Base-by-base conservation (phyloP, 768 basidiomycete species). In the Scleroderma bovista region DNA sequence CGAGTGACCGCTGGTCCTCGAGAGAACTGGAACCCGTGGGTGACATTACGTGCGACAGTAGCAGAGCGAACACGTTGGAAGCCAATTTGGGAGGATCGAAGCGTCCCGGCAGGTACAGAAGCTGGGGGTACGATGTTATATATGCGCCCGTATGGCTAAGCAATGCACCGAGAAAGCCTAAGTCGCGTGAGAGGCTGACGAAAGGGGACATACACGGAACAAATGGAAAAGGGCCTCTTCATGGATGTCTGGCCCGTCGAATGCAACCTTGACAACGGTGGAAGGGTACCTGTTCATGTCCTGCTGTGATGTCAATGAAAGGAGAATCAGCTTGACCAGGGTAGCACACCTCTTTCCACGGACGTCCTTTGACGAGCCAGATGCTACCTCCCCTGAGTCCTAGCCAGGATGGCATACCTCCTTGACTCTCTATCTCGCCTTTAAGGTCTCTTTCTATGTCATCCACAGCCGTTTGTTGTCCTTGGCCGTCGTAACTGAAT, bases 201-300 rank as follows among this genome's bases (percentile, higher is more conserved):
- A 33, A n/a, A 32, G 41, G 11, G 44, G 15, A 67, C 82, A 55
- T 67, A 89, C 91, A 44, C 93, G 76, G 51, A 93, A 80, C 20
- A 91, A 67, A 23, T 83, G 72, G 61, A 92, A 97, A 1, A 95
- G 69, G 1, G 73, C 63, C 65, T 94, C 88, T 59, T 94, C 90
- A 24, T 78, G 76, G 2, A 93, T 70, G 60, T 96, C 93, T 1
- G 91, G 86, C 0, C 95, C 95, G 29, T 95, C 88, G 57, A 95
- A 97, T 6, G 79, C 69, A n/a, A 95, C 78, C 51, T 80, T 79
- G 45, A 97, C 60, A 9, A 86, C 74, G 3, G 75, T 71, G 17
- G 87, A 86, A 0, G 92, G 84, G 63, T 82, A 95, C 46, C 88
- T 75, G 51, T 83, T 75, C 80, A 97, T 82, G 56, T 98, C 95